A percentile compares a stretch with the other conserved stretches of the same genome.
Conservation (phyloP, 2,329 filamentous ascomycete species). For the Monosporascus sp. region DNA sequence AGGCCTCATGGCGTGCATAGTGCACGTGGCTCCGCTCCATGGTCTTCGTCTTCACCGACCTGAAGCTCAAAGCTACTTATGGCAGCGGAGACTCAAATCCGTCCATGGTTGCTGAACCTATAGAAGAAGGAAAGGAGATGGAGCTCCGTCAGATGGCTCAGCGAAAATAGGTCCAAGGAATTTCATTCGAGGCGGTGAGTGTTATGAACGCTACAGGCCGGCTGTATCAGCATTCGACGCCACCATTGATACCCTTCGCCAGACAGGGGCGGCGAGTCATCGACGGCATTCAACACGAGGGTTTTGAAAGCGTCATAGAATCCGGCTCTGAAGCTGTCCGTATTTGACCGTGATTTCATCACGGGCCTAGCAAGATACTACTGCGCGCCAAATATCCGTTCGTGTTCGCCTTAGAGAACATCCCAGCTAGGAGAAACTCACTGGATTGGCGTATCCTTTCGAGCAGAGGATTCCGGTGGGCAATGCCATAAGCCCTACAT, state of each 20-base stretch:
- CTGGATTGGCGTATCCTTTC: slow-evolving; percentile 63
- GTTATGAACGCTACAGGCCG: slow-evolving; percentile 9
- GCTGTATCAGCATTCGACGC: slow-evolving; percentile 47
- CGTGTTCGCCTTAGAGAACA: slow-evolving; percentile 54
- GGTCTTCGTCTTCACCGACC: too few relatives aligned
- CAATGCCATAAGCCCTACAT: slow-evolving; percentile 1
- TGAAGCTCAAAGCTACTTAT: too few relatives aligned
- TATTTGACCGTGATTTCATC: slow-evolving; percentile 56
- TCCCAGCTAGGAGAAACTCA: slow-evolving; percentile 54
- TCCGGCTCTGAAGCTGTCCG: slow-evolving; percentile 28
- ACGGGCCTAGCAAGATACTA: slow-evolving; percentile 53
- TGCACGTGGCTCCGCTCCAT: too few relatives aligned
- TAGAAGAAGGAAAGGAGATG: too few relatives aligned
- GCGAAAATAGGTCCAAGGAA: slow-evolving; percentile 55
- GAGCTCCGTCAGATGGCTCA: slow-evolving; percentile 24
- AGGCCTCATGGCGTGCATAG: too few relatives aligned
- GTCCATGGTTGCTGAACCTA: too few relatives aligned
- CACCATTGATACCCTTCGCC: slow-evolving; percentile 45
- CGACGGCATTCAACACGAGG: slow-evolving; percentile 54
- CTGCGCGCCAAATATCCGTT: slow-evolving; percentile 51
- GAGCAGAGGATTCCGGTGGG: slow-evolving; percentile 48
- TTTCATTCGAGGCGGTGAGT: slow-evolving; percentile 40
- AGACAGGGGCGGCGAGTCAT: slow-evolving; percentile 55
- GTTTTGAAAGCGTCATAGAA: slow-evolving; percentile 36
- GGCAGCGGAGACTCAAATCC: too few relatives aligned